A percentile compares a stretch with the other conserved stretches of the same genome.
phyloP scores from a whole-genome alignment of 495 filamentous ascomycete species.

The Hypoxylon perforatum region DNA sequence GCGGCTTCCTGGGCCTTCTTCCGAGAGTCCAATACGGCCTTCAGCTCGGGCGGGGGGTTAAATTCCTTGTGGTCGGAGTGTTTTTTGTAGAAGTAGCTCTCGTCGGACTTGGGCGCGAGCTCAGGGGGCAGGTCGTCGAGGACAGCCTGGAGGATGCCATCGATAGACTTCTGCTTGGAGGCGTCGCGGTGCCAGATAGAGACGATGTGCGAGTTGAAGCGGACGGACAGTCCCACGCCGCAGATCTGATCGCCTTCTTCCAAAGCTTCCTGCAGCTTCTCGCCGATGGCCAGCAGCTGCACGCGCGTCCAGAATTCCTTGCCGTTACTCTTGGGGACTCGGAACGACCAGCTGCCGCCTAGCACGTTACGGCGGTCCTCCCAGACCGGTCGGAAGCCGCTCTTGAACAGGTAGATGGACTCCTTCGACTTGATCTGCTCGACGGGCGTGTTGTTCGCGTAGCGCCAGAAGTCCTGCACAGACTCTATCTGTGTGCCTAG shows the following conservation, averaged over 20 bases:
- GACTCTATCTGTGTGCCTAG: constrained; percentile 76
- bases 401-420: constrained; percentile 88
- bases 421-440: constrained; percentile 80
- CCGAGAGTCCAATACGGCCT: constrained; percentile 60
- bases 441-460: constrained; percentile 88
- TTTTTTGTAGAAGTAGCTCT: constrained; percentile 76
- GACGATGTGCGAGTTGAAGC: constrained; percentile 82
- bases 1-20: constrained; percentile 55
- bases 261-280: constrained; percentile 80
- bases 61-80: constrained; percentile 68
- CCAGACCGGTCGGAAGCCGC: constrained; percentile 87
- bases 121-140: constrained; percentile 74
- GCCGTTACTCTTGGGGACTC: constrained; percentile 77
- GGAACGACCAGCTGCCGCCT: constrained; percentile 89
- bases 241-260: constrained; percentile 84
- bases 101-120: constrained; percentile 72
- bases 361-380: constrained; percentile 85
- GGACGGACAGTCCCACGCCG: constrained; percentile 75
- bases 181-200: constrained; percentile 89
- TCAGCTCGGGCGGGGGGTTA: constrained; percentile 63
- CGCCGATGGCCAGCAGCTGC: constrained; percentile 83
- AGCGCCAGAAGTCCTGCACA: constrained; percentile 86
- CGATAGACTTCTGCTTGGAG: constrained; percentile 76
- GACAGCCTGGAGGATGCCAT: constrained; percentile 73
- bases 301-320: constrained; percentile 83